Base-by-base conservation (phyloP, 768 basidiomycete species). In the Glaciozyma martinii region DNA sequence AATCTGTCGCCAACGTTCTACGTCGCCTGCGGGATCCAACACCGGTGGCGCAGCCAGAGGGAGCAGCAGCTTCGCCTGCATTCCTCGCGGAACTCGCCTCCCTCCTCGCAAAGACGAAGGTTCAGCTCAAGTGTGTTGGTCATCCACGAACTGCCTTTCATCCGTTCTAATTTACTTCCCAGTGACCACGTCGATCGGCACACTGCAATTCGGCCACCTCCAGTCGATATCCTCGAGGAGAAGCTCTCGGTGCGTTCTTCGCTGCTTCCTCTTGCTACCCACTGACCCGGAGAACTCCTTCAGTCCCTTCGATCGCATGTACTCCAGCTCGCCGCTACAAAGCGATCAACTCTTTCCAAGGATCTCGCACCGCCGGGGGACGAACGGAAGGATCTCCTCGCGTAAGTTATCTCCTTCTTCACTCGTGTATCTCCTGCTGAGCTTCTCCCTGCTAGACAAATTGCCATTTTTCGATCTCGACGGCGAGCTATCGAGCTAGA, bases 121-220 rank as follows among this genome's bases (percentile, higher is more conserved):
- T 30, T 1, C 50, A 29, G 27, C 50, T 52, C 3, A 13, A 52
- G 50, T 52, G 10, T 27, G 50, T 30, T 15, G 25, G 5, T n/a
- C 5, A 13, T 1, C 6, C 1, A 13, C 6, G 12, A 40, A 12
- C n/a, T 2, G 2, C 23, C 9, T 25, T 27, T 5, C 12, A 8
- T 5, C 25, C 3, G 25, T 5, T 15, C 50, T 52, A 25, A 52
- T 9, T 12, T 29, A 25, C 1, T 6, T 4, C 16, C 25, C 50
- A 52, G 50, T 15, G 50, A 52, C 30, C 50, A 52, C 27, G 50
- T 29, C 13, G 27, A 52, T 13, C 50, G 50, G 13, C 50, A 52
- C 19, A 25, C 25, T 15, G 27, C 27, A 15, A 52, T 52, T 29
- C 50, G 50, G 5, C 50, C 50, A 27, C 50, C 50, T 13, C 50